phyloP scores from a whole-genome alignment of 1,284 basidiomycete species.

The Rhodotorula sp. region DNA sequence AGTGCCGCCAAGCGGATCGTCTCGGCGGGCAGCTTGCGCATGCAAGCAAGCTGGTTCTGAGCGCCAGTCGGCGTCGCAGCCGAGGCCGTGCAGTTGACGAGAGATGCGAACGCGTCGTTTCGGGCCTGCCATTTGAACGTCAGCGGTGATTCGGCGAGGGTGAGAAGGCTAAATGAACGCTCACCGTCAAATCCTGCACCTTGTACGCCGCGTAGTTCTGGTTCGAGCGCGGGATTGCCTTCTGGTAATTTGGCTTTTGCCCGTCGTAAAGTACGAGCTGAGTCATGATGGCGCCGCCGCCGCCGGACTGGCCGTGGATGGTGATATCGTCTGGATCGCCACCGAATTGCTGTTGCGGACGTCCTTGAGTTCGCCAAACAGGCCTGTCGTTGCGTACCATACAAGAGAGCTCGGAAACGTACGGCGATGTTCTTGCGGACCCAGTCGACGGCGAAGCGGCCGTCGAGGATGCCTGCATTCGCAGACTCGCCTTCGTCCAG shows the following conservation, averaged over 20 bases:
- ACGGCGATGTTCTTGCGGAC: conserved; percentile 31
- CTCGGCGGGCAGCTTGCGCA: conserved; percentile 19
- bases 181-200: conserved; percentile 25
- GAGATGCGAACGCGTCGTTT: conserved; percentile 19
- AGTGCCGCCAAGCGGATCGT: conserved; percentile 27
- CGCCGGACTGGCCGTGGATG: conserved; percentile 29
- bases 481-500: conserved; percentile 29
- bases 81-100: conserved; percentile 25
- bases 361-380: too few relatives aligned
- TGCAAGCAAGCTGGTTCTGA: conserved; percentile 28
- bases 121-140: not conserved
- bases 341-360: conserved; percentile 9
- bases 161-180: not conserved
- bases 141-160: too few relatives aligned
- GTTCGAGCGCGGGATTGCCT: conserved; percentile 28
- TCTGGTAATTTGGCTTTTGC: conserved; percentile 28
- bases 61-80: conserved; percentile 11
- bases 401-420: not conserved
- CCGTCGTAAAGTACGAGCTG: conserved; percentile 35
- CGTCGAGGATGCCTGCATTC: conserved; percentile 33
- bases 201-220: conserved; percentile 28
- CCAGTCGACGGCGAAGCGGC: conserved; percentile 33
- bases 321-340: conserved; percentile 21
- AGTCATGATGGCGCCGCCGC: conserved; percentile 25
- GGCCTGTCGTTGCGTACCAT: too few relatives aligned